Percentiles rank a stretch among this genome's conserved stretches.
Evolutionary conservation across 2,329 filamentous ascomycete genomes (phyloP).

Genomic region (Tolypocladium capitatum): DNA sequence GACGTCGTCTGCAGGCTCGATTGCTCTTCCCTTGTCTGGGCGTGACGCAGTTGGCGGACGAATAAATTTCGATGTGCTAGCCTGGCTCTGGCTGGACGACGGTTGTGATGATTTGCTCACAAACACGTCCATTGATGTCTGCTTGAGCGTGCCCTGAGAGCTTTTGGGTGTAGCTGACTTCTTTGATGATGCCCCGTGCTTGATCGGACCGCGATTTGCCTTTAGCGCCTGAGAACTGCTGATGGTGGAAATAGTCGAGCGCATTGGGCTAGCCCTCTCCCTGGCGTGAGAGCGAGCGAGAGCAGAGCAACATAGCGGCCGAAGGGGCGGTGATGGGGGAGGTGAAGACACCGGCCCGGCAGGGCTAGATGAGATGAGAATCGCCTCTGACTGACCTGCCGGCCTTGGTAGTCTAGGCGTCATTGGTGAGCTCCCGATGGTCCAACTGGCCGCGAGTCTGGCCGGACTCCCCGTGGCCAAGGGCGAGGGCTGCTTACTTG

Average conservation of each 20-base stretch:
- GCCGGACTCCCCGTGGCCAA: constrained; percentile 10
- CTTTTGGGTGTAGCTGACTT: neutral
- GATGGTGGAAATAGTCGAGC: constrained; percentile 10
- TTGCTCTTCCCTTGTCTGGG: neutral
- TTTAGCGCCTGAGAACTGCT: constrained; percentile 10
- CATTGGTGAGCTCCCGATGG: constrained; percentile 28
- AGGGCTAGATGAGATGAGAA: constrained; percentile 33
- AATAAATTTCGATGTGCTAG: neutral
- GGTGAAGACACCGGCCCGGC: constrained; percentile 14
- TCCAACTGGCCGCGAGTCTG: constrained; percentile 19
- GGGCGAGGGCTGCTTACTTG: constrained; percentile 23
- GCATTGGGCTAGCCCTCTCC: constrained; percentile 12
- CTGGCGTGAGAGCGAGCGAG: constrained; percentile 4
- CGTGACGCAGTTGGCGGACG: neutral
- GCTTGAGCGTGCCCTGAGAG: constrained; percentile 14
- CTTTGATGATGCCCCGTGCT: neutral
- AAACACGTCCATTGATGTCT: constrained; percentile 20
- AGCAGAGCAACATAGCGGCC: constrained; percentile 3
- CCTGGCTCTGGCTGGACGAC: neutral
- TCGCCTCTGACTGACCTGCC: constrained; percentile 19
- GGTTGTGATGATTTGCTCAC: neutral
- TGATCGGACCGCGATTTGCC: neutral
- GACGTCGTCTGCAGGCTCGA: neutral
- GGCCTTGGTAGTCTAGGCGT: constrained; percentile 22
- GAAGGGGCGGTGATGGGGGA: constrained; percentile 12